These are phyloP conservation scores for Bonia amplexicaulis DNA, from an alignment of 176 grass and related monocot species.

Conservation along the genomic window DNA sequence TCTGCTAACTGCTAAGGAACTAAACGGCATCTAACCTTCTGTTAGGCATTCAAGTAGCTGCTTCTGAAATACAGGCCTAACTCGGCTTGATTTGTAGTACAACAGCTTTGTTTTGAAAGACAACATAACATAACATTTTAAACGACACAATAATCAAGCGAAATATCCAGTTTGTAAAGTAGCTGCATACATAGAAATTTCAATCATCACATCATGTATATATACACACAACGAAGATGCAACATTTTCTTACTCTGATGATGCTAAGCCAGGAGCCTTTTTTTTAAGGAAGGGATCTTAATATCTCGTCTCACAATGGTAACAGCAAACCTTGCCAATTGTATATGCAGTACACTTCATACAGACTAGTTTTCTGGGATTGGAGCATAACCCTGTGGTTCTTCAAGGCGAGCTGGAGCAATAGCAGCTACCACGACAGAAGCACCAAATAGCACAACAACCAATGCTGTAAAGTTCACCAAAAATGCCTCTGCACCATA, in stretches of 20 bases:
- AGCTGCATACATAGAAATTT: background rate
- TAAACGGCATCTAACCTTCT: background rate
- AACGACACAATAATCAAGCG: background rate
- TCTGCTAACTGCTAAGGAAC: background rate
- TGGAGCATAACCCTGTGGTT: conserved; percentile 51
- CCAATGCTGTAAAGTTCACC: conserved; percentile 77
- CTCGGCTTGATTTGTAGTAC: background rate
- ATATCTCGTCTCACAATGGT: background rate
- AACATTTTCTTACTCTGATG: conserved; percentile 12
- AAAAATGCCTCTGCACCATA: conserved; percentile 74
- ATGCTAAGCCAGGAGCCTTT: background rate
- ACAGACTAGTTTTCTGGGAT: conserved; percentile 50
- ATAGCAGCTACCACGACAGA: conserved; percentile 61
- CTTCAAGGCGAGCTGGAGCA: conserved; percentile 60
- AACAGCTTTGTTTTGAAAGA: background rate
- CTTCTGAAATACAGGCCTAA: background rate
- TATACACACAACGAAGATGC: conserved; percentile 11
- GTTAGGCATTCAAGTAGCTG: background rate
- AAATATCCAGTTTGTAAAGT: background rate
- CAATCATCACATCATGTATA: conserved; percentile 16
- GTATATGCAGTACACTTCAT: background rate
- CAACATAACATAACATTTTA: background rate
- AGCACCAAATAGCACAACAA: conserved; percentile 66
- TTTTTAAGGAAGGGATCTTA: background rate
- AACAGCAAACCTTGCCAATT: background rate